phyloP scores from a whole-genome alignment of 2,329 filamentous ascomycete genomes.

The Alternaria ethzedia region DNA sequence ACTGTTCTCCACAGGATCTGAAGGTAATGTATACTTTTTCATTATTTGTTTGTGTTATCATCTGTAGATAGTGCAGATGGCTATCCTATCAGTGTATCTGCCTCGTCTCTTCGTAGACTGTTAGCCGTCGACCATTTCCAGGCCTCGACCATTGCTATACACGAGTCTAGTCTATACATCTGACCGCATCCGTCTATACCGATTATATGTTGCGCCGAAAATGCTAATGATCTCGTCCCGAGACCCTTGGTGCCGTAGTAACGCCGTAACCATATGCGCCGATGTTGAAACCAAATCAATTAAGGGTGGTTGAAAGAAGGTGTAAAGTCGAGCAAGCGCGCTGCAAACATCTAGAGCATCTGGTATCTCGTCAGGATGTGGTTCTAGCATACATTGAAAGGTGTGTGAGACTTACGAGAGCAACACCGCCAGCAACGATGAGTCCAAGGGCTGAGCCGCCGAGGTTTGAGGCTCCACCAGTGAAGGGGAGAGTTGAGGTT shows the following conservation, averaged over 20 bases:
- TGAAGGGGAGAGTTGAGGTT: slow-evolving; percentile 32
- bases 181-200: background rate
- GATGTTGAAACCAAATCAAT: slow-evolving; percentile 4
- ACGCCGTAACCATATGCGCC: slow-evolving; percentile 10
- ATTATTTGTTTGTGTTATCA: background rate
- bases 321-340: background rate
- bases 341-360: slow-evolving; percentile 15
- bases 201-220: slow-evolving; percentile 2
- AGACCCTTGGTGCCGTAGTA: background rate
- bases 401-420: slow-evolving; percentile 28
- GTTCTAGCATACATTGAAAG: background rate
- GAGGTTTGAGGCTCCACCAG: slow-evolving; percentile 32
- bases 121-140: background rate
- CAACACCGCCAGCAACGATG: slow-evolving; percentile 41
- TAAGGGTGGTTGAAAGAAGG: slow-evolving; percentile 3
- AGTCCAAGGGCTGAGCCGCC: slow-evolving; percentile 38
- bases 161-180: background rate
- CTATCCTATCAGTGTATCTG: background rate
- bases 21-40: background rate
- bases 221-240: background rate
- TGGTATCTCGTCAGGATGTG: background rate
- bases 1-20: background rate
- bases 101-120: background rate
- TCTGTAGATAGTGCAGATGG: background rate
- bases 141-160: background rate